A percentile compares a stretch with the other conserved stretches of the same genome.
phyloP scores from a whole-genome alignment of 2,329 filamentous ascomycete species.

The Cadophora malorum region DNA sequence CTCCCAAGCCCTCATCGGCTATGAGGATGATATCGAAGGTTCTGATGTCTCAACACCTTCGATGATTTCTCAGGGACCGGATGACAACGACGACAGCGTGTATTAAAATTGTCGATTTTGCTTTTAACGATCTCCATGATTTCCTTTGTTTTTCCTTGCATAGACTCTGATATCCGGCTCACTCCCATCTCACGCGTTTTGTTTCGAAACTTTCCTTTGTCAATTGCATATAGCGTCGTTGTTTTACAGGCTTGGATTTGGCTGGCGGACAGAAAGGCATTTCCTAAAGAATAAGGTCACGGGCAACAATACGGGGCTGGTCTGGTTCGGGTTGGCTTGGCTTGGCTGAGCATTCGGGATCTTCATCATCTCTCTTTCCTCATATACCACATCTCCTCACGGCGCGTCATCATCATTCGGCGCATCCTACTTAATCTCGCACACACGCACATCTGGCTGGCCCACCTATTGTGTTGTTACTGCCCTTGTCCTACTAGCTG shows the following conservation, averaged over 20 bases:
- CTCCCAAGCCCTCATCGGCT: conserved; percentile 91
- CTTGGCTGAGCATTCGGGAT: conserved; percentile 41
- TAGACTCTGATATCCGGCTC: conserved; percentile 46
- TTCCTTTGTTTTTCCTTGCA: conserved; percentile 50
- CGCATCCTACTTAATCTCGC: conserved; percentile 41
- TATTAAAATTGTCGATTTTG: conserved; percentile 53
- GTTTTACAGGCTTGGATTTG: conserved; percentile 32
- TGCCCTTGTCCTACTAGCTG: conserved; percentile 44
- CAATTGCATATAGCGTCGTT: conserved; percentile 44
- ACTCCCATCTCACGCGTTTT: conserved; percentile 38
- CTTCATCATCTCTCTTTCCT: conserved; percentile 41
- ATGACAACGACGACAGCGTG: conserved; percentile 69
- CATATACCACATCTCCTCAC: conserved; percentile 31
- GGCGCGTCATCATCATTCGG: conserved; percentile 28
- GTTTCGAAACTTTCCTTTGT: conserved; percentile 43
- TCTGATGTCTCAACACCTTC: conserved; percentile 73
- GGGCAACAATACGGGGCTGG: conserved; percentile 54
- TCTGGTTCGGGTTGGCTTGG: conserved; percentile 38
- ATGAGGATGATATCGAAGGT: conserved; percentile 82
- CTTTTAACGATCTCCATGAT: conserved; percentile 50
- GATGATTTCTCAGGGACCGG: conserved; percentile 74
- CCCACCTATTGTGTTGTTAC: conserved; percentile 45
- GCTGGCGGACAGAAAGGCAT: conserved; percentile 30
- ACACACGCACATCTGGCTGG: conserved; percentile 45
- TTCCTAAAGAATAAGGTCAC: conserved; percentile 48